These are phyloP conservation scores for Chenopodium berlandieri DNA, from an alignment of 148 eudicot species.

Conservation along the genomic window DNA sequence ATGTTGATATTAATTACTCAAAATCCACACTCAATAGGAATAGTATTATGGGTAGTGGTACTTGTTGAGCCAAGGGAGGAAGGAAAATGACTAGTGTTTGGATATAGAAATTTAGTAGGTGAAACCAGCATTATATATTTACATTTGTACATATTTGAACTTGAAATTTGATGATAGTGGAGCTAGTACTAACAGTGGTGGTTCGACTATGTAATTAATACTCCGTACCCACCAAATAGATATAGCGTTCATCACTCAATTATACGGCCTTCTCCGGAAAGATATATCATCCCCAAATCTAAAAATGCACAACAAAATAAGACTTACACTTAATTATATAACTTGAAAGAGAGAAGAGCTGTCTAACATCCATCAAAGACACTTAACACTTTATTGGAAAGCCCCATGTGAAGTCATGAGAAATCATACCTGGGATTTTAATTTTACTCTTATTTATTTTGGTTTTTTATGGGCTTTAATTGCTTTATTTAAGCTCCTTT, in stretches of 20 bases:
- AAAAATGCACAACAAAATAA: background rate
- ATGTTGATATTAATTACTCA: background rate
- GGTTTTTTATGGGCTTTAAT: background rate
- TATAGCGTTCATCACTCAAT: no score
- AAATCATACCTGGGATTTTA: constrained; percentile 19
- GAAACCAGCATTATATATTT: background rate
- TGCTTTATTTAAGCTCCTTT: constrained; percentile 18
- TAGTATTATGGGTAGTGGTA: no score
- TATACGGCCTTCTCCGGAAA: no score
- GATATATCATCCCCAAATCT: background rate
- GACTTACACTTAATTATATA: constrained; percentile 5
- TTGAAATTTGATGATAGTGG: background rate
- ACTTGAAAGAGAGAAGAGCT: constrained; percentile 16
- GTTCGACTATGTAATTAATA: constrained; percentile 16
- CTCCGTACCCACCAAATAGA: no score
- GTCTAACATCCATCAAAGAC: constrained; percentile 32
- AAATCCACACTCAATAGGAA: background rate
- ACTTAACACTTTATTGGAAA: constrained; percentile 28
- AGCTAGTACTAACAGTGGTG: constrained; percentile 2
- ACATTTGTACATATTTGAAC: background rate
- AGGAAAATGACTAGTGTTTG: constrained; percentile 28
- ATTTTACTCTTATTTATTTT: background rate
- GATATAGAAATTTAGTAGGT: constrained; percentile 15
- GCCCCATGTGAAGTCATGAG: constrained; percentile 41
- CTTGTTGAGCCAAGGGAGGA: background rate